Base-by-base conservation (phyloP, 371 early-diverging fungal genomes). In the Nematocida ausubeli region DNA sequence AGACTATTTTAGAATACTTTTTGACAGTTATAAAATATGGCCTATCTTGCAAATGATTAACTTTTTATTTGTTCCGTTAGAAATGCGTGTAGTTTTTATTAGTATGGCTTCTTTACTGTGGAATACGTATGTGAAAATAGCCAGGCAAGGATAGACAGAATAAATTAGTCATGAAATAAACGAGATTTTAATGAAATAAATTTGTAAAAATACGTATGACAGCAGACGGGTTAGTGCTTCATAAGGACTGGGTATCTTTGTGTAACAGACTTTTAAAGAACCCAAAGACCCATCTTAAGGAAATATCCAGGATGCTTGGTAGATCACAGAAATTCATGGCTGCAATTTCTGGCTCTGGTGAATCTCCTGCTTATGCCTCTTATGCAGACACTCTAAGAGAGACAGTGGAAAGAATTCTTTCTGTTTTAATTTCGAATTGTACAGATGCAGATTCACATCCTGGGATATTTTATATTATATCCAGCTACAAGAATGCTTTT, bases 11-110 rank as follows among this genome's bases (percentile, higher is more conserved):
- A 42, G 1, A n/a, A 40, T 64, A 34, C 56, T 75, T 6, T 32
- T 75, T 9, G 49, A 51, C 12, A 66, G 66, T 37, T 75, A 75
- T 49, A 51, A 51, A 22, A 51, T 75, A n/a, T 75, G 78, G 78
- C 78, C 78, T 19, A 7, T 75, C 16, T 24, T 64, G 7, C 78
- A 75, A 32, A 54, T 64, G 56, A 54, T 75, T 37, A 75, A 75
- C 67, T 75, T 75, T 40, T 35, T 65, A 32, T 67, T 75, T 54
- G 55, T 75, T 6, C 78, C 78, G 0, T 40, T 75, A 4, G 60
- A 66, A 2, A 34, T 63, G 32, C 42, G 78, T 0, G 64, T 75
- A 32, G 14, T 30, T 16, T 66, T 64, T 26, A 64, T 75, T 24
- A 24, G 52, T 32, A 42, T 35, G 4, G 34, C 63, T 9, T 63